These are phyloP conservation scores for Hypocreales sp. DNA, from an alignment of 2,329 filamentous ascomycete species.

Conservation along the genomic window DNA sequence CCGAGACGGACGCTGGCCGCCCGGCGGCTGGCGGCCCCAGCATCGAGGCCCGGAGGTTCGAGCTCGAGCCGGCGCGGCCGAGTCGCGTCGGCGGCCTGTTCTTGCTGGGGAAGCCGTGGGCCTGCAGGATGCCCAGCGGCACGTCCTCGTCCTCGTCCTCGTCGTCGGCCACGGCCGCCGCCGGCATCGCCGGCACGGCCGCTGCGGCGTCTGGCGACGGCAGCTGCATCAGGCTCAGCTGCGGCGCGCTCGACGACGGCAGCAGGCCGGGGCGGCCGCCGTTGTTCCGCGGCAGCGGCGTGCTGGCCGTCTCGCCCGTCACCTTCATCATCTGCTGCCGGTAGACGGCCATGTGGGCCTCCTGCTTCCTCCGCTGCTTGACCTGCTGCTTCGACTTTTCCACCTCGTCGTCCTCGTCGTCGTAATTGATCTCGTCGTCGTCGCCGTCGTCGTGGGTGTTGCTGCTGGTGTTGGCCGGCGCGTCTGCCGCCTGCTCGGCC, in stretches of 20 bases:
- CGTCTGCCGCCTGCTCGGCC: slow-evolving; percentile 25
- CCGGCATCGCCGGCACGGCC: too few species aligned
- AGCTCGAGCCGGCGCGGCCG: slow-evolving; percentile 50
- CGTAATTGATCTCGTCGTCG: slow-evolving; percentile 48
- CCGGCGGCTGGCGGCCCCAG: slow-evolving; percentile 26
- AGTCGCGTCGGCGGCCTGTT: slow-evolving; percentile 58
- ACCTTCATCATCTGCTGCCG: slow-evolving; percentile 96
- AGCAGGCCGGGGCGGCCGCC: slow-evolving; percentile 40
- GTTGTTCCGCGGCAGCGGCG: slow-evolving; percentile 12
- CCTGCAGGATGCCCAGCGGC: slow-evolving; percentile 70
- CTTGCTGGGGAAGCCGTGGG: slow-evolving; percentile 75
- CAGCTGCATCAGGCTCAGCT: slow-evolving; percentile 26
- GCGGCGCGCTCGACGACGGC: slow-evolving; percentile 47
- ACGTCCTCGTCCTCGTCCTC: slow-evolving; percentile 87
- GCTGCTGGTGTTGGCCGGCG: slow-evolving; percentile 16
- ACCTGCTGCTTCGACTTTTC: slow-evolving; percentile 60
- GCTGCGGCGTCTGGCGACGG: slow-evolving; percentile 24
- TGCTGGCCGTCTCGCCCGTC: slow-evolving; percentile 50
- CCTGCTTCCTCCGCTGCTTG: slow-evolving; percentile 71
- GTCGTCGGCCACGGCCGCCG: too few species aligned
- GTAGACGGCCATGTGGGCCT: slow-evolving; percentile 80
- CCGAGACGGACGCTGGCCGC: slow-evolving; percentile 40
- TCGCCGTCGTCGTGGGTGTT: slow-evolving; percentile 38
- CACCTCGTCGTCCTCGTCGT: slow-evolving; percentile 63
- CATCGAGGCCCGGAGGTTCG: slow-evolving; percentile 48